Percentiles rank a stretch among this genome's conserved stretches.
phyloP scores from a whole-genome alignment of 139 green algal genomes.

The Astrephomene gubernaculifera region DNA sequence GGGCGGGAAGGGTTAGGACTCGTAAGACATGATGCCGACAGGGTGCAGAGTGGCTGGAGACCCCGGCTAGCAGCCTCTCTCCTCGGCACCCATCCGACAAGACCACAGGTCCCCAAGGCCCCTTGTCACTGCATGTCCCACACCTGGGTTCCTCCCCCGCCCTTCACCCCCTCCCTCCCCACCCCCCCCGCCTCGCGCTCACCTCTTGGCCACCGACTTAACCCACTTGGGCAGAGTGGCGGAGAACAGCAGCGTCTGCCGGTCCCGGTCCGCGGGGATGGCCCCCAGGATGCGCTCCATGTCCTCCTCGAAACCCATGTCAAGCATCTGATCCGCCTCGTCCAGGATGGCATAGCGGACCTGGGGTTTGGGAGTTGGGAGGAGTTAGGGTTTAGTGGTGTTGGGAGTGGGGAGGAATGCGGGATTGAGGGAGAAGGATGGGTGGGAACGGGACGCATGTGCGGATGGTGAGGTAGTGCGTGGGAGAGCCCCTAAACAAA shows the following conservation, averaged over 20 bases:
- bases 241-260: slow-evolving; percentile 97
- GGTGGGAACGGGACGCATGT: not conserved
- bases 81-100: too few relatives aligned
- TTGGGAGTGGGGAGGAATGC: not conserved
- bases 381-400: not conserved
- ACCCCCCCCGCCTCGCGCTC: not conserved
- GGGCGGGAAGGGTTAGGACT: too few relatives aligned
- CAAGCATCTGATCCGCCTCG: slow-evolving; percentile 98
- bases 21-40: too few relatives aligned
- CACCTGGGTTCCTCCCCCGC: too few relatives aligned
- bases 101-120: too few relatives aligned
- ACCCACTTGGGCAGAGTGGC: slow-evolving; percentile 98
- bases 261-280: slow-evolving; percentile 59
- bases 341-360: slow-evolving; percentile 94
- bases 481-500: too few relatives aligned
- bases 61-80: too few relatives aligned
- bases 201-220: slow-evolving; percentile 79
- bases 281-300: slow-evolving; percentile 82
- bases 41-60: too few relatives aligned
- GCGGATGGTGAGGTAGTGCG: not conserved
- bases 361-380: slow-evolving; percentile 33
- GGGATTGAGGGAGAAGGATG: not conserved
- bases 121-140: too few relatives aligned
- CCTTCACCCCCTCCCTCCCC: not conserved
- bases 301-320: slow-evolving; percentile 98